These are phyloP conservation scores for Rutstroemia sydowiana DNA, from an alignment of 2,329 filamentous ascomycete species.

Conservation along the genomic window DNA sequence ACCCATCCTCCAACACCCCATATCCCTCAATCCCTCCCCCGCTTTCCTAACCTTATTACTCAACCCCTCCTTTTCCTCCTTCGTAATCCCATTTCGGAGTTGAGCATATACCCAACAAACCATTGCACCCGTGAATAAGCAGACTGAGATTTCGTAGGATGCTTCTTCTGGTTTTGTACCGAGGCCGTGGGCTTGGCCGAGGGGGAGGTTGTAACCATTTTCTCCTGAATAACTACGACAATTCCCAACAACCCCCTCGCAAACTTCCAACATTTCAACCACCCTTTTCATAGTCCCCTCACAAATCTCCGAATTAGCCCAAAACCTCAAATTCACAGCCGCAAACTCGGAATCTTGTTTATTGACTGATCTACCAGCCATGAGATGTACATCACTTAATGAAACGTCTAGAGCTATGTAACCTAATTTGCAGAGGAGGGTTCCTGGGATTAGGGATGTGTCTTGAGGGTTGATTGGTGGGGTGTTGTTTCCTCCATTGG, in stretches of 20 bases:
- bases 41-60: conserved; percentile 19
- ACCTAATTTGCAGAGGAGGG: conserved; percentile 21
- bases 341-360: conserved; percentile 23
- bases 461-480: background rate
- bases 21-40: conserved; percentile 18
- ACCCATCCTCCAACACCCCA: conserved; percentile 27
- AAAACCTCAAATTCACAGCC: conserved; percentile 24
- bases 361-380: conserved; percentile 22
- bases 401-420: conserved; percentile 24
- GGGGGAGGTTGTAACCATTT: too few relatives aligned
- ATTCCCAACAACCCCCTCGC: background rate
- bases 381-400: conserved; percentile 26
- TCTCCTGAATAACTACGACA: too few relatives aligned
- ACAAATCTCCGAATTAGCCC: conserved; percentile 24
- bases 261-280: conserved; percentile 8
- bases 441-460: conserved; percentile 11
- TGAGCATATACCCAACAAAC: conserved; percentile 27
- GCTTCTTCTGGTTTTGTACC: background rate
- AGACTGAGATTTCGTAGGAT: conserved; percentile 21
- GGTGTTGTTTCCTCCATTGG: too few relatives aligned
- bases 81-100: conserved; percentile 11
- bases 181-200: background rate
- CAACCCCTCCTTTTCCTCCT: conserved; percentile 11
- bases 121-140: conserved; percentile 25
- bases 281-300: conserved; percentile 24